Conservation (phyloP, 139 green algal species). For the Pleodorina starrii region DNA sequence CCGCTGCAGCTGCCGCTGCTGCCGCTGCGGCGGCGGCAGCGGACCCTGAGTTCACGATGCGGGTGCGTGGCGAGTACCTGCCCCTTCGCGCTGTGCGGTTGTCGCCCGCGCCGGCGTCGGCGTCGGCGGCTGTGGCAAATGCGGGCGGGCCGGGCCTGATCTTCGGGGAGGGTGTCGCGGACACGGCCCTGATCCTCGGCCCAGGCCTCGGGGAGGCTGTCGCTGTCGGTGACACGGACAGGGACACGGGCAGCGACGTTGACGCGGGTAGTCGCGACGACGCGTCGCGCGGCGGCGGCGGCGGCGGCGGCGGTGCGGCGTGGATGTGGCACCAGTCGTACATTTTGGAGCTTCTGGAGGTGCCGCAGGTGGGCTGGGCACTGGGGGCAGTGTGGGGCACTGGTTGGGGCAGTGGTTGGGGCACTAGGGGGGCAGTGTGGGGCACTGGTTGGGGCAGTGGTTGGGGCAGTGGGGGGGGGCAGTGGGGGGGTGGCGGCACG, state of each 20-base stretch:
- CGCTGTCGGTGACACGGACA: no score
- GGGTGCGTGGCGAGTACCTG: conserved; percentile 15
- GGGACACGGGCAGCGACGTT: background rate
- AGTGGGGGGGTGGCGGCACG: no score
- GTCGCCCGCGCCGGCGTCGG: background rate
- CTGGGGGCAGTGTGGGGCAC: no score
- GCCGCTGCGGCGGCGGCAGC: background rate
- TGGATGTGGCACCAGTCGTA: conserved; percentile 22
- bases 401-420: no score
- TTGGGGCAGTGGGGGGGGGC: no score
- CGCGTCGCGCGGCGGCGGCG: no score
- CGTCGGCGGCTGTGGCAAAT: background rate
- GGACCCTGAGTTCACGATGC: background rate
- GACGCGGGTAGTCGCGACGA: background rate
- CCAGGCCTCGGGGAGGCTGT: background rate
- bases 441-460: no score
- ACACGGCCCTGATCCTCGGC: background rate
- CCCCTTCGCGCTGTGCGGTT: background rate
- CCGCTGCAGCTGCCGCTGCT: background rate
- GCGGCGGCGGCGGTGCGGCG: no score
- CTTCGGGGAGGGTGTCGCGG: background rate
- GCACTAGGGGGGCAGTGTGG: no score
- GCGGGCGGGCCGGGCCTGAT: background rate
- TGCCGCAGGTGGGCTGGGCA: background rate
- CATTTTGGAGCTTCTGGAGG: conserved; percentile 12